These are phyloP conservation scores for Colletotrichum orchidophilum DNA, from an alignment of 2,329 filamentous ascomycete species.

Conservation along the genomic window DNA sequence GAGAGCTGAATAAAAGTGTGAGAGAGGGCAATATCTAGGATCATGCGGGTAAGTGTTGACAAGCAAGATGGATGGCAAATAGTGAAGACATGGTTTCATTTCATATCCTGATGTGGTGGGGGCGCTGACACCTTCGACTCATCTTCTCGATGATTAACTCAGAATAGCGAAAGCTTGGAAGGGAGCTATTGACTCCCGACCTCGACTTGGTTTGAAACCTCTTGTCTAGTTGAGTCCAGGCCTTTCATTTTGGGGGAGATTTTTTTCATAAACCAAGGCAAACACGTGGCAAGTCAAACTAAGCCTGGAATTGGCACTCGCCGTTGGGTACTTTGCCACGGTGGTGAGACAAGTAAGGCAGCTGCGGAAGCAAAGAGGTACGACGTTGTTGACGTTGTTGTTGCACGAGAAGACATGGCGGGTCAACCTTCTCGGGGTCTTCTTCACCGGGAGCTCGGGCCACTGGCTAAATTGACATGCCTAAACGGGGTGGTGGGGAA, in stretches of 20 bases:
- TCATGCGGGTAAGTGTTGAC: neutral
- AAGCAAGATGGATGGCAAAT: neutral
- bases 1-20: neutral
- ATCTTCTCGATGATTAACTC: neutral
- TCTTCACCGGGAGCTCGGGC: conserved; percentile 11
- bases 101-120: neutral
- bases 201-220: too few relatives aligned
- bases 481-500: conserved; percentile 20
- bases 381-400: too few relatives aligned
- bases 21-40: neutral
- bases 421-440: neutral
- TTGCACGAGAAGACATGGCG: neutral
- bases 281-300: neutral
- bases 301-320: neutral
- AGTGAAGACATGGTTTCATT: neutral
- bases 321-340: neutral
- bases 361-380: neutral
- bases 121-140: neutral
- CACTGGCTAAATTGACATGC: conserved; percentile 12
- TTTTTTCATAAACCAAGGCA: neutral
- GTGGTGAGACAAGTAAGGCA: neutral
- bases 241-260: neutral
- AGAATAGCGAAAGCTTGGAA: too few relatives aligned
- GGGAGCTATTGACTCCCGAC: too few relatives aligned
- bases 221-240: neutral